Evolutionary conservation across 2,329 filamentous ascomycete genomes (phyloP).

Genomic region (Keithomyces neogunnii): DNA sequence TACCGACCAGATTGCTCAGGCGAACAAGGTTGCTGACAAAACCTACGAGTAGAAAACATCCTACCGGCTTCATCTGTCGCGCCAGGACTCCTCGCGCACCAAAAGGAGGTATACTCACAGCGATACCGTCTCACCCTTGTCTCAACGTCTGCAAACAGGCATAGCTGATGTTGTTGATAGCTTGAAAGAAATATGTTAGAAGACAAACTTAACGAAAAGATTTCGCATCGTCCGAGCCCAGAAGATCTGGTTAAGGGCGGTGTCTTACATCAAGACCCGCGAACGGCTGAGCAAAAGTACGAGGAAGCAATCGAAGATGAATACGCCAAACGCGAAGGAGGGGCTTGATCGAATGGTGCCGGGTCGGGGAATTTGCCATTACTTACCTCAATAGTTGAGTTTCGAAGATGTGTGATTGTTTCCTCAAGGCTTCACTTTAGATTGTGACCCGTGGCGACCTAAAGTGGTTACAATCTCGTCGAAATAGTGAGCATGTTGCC

Average conservation of each 20-base stretch:
- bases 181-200: constrained; percentile 82
- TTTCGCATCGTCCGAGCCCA: constrained; percentile 67
- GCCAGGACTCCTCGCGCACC: constrained; percentile 69
- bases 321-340: constrained; percentile 55
- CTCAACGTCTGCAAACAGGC: neutral
- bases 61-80: constrained; percentile 71
- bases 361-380: neutral
- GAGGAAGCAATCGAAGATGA: constrained; percentile 55
- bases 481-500: neutral
- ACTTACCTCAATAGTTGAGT: neutral
- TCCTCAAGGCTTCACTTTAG: too few relatives aligned
- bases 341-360: constrained; percentile 33
- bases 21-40: constrained; percentile 12
- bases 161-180: constrained; percentile 18
- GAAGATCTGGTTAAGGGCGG: constrained; percentile 72
- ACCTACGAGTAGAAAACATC: constrained; percentile 64
- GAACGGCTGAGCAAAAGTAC: constrained; percentile 48
- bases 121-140: neutral
- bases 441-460: too few relatives aligned
- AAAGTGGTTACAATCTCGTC: neutral
- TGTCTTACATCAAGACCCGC: constrained; percentile 63
- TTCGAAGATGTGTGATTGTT: neutral
- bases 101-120: constrained; percentile 53
- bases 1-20: neutral
- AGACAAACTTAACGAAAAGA: constrained; percentile 79